Evolutionary conservation across 1,139 yeast species (phyloP).

Genomic region (Lodderomyces parapsilosis): DNA sequence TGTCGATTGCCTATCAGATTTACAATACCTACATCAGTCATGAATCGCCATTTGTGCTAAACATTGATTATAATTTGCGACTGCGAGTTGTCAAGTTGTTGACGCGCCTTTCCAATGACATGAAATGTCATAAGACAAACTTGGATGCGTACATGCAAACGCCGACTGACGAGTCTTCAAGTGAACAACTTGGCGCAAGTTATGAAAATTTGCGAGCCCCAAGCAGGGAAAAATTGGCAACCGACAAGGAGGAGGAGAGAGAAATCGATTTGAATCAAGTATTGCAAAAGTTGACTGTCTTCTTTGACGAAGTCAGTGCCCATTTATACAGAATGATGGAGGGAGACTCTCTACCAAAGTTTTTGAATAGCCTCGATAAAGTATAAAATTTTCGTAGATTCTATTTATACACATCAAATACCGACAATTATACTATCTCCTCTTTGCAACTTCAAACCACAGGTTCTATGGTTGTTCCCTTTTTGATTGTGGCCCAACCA

Average conservation of each 20-base stretch:
- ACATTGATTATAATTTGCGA: conserved; percentile 62
- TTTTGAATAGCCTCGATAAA: conserved; percentile 34
- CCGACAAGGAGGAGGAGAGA: too few relatives aligned
- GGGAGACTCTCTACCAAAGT: conserved; percentile 72
- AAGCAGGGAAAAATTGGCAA: too few relatives aligned
- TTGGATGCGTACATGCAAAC: conserved; percentile 9
- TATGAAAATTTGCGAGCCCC: neutral
- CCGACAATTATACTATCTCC: neutral
- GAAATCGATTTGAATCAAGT: neutral
- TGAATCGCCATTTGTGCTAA: conserved; percentile 71
- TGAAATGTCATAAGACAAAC: neutral
- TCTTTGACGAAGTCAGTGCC: conserved; percentile 11
- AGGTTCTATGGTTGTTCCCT: conserved; percentile 88
- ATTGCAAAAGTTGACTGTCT: neutral
- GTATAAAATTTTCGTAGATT: neutral
- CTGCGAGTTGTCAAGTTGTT: conserved; percentile 47
- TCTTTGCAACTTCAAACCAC: conserved; percentile 23
- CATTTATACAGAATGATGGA: conserved; percentile 64
- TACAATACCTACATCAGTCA: conserved; percentile 66
- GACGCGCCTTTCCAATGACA: conserved; percentile 16
- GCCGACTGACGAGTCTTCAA: conserved; percentile 9
- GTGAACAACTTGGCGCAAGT: neutral
- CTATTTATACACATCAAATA: neutral
- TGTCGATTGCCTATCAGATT: conserved; percentile 59
- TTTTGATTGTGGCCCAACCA: conserved; percentile 99